Conservation (phyloP, 2,329 filamentous ascomycete species). For the Sclerotinia subarctica region DNA sequence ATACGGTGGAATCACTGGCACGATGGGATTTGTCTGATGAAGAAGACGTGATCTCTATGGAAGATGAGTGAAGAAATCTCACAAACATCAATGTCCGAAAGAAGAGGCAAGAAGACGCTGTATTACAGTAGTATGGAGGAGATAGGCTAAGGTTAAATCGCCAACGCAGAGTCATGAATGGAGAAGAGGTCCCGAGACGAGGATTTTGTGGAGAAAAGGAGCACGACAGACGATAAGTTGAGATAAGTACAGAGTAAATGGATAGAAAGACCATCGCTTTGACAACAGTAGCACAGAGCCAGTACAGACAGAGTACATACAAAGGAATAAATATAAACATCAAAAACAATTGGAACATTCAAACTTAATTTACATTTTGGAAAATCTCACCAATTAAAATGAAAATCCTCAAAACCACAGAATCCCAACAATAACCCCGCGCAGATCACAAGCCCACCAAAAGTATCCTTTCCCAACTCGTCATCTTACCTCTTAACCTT, state of each 20-base stretch:
- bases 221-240: conserved; percentile 2
- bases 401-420: neutral
- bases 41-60: neutral
- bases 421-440: neutral
- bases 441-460: neutral
- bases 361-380: neutral
- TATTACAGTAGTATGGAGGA: neutral
- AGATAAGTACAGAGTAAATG: neutral
- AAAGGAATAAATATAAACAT: neutral
- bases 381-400: neutral
- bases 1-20: neutral
- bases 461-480: neutral
- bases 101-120: conserved; percentile 6
- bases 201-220: neutral
- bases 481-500: neutral
- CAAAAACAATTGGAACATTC: neutral
- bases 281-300: neutral
- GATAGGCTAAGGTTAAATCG: neutral
- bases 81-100: neutral
- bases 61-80: neutral
- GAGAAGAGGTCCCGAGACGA: conserved; percentile 14
- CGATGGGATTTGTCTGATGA: neutral
- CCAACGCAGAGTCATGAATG: conserved; percentile 10
- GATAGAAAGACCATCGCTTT: neutral
- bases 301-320: neutral